phyloP scores from a whole-genome alignment of 176 grass and related monocot genomes.

The Thalia dealbata region DNA sequence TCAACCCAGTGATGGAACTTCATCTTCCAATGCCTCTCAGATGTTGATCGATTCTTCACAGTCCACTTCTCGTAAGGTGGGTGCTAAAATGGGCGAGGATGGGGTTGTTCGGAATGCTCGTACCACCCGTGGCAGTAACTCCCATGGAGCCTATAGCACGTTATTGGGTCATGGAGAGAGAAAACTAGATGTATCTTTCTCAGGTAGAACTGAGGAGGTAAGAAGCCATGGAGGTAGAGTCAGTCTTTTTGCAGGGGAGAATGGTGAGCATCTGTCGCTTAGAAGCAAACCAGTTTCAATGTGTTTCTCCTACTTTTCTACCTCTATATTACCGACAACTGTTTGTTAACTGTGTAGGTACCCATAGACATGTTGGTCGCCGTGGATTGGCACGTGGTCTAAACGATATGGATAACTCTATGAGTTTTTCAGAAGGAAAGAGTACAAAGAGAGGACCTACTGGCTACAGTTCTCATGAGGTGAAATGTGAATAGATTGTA shows the following conservation, averaged over 20 bases:
- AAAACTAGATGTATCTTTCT: slow-evolving; percentile 36
- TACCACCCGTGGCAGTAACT: slow-evolving; percentile 7
- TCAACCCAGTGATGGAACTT: slow-evolving; percentile 28
- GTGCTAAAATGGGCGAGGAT: slow-evolving; percentile 29
- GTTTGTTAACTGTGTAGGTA: slow-evolving; percentile 35
- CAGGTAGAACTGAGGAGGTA: slow-evolving; percentile 32
- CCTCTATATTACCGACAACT: not conserved
- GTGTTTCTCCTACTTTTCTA: slow-evolving; percentile 3
- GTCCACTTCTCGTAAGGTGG: slow-evolving; percentile 35
- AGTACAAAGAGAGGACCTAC: slow-evolving; percentile 51
- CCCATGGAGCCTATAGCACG: slow-evolving; percentile 14
- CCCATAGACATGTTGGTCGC: slow-evolving; percentile 58
- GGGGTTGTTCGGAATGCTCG: not conserved
- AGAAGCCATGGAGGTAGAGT: slow-evolving; percentile 46
- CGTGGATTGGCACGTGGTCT: slow-evolving; percentile 45
- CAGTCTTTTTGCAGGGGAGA: slow-evolving; percentile 36
- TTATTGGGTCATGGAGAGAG: slow-evolving; percentile 51
- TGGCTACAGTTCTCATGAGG: slow-evolving; percentile 79
- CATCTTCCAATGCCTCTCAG: slow-evolving; percentile 30
- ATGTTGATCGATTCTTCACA: slow-evolving; percentile 30
- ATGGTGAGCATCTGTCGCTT: slow-evolving; percentile 40
- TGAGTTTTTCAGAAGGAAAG: slow-evolving; percentile 61
- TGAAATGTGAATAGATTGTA: slow-evolving; percentile 20
- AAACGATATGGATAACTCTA: slow-evolving; percentile 64
- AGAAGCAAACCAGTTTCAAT: not conserved